Evolutionary conservation across 148 eudicot species (phyloP), one percentile per base, ranked within the genome.

Genomic region (Drosera capensis): DNA sequence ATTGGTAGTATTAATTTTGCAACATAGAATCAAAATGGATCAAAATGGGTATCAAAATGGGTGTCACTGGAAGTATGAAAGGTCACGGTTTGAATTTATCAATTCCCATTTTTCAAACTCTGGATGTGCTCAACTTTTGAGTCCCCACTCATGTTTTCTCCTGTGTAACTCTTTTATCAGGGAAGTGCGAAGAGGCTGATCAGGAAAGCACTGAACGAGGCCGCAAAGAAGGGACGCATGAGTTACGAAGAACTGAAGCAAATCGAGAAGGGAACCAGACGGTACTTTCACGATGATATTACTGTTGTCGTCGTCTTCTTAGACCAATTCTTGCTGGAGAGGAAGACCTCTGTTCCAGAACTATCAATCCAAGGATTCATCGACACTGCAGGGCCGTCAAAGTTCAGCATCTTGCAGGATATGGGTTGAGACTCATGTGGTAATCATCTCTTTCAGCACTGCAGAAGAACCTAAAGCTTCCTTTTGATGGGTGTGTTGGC

Each of bases 261-360:
- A 36, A 24, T 54, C 12, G 71, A 65, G 12, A 63, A 45, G 30
- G 76, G 77, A 23, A 45, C 20, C 26, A 68, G 94, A 51, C 67
- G 94, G 43, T 21, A 24, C 35, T 60, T 64, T 40, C 88, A 79
- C 43, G 94, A 84, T 34, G 94, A 84, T 20, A 77, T 79, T 15
- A 73, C 85, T 5, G 79, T 79, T 21, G 66, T 71, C 2, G 85
- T 84, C 50, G 23, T 74, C 51, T 82, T 71, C 43, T 56, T 82
- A 26, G 82, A 82, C 54, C 74, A 65, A 15, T 67, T 67, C n/a
- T 11, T 2, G 3, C 38, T 11, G 38, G 38, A 15, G 26, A 41
- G 56, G 64, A 62, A 45, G 23, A 40, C 4, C 7, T 15, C 50
- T 34, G 52, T 58, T 3, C 68, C 75, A 28, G 76, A 61, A 31